Evolutionary conservation across 2,329 filamentous ascomycete species (phyloP).

Genomic region (Rhinocladiella similis): DNA sequence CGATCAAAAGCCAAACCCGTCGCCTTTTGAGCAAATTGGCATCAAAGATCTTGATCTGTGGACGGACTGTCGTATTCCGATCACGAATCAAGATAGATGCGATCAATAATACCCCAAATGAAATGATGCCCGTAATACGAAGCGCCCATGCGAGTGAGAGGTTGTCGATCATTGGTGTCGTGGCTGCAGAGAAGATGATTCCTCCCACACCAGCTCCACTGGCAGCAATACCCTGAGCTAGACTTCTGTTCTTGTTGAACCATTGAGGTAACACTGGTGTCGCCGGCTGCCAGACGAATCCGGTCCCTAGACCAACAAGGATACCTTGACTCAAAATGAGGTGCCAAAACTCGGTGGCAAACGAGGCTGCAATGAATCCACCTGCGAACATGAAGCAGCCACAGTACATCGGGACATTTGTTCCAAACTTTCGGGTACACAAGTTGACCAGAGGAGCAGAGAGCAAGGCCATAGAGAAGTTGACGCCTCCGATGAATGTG

Average conservation of each 20-base stretch:
- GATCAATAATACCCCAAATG: constrained; percentile 29
- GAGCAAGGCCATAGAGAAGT: constrained; percentile 31
- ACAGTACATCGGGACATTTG: constrained; percentile 28
- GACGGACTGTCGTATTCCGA: constrained; percentile 29
- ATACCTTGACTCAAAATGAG: constrained; percentile 33
- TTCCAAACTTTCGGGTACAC: constrained; percentile 27
- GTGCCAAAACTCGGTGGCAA: constrained; percentile 29
- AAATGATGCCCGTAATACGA: constrained; percentile 33
- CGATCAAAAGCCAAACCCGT: constrained; percentile 30
- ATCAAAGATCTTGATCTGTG: constrained; percentile 30
- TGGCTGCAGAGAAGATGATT: constrained; percentile 31
- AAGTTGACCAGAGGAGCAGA: constrained; percentile 32
- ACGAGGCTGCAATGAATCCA: constrained; percentile 33
- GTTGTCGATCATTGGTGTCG: constrained; percentile 33
- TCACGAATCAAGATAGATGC: constrained; percentile 33
- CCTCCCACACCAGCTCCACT: constrained; percentile 34
- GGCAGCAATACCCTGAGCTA: constrained; percentile 34
- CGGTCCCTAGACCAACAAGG: constrained; percentile 32
- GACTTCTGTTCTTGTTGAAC: constrained; percentile 34
- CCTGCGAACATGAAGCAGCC: constrained; percentile 26
- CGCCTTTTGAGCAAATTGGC: constrained; percentile 22
- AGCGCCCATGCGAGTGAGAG: constrained; percentile 33
- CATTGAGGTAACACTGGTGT: constrained; percentile 33
- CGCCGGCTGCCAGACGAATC: constrained; percentile 30
- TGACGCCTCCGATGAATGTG: constrained; percentile 35